Evolutionary conservation across 257 asterid species (phyloP).

Genomic region (Rubia yunnanensis): DNA sequence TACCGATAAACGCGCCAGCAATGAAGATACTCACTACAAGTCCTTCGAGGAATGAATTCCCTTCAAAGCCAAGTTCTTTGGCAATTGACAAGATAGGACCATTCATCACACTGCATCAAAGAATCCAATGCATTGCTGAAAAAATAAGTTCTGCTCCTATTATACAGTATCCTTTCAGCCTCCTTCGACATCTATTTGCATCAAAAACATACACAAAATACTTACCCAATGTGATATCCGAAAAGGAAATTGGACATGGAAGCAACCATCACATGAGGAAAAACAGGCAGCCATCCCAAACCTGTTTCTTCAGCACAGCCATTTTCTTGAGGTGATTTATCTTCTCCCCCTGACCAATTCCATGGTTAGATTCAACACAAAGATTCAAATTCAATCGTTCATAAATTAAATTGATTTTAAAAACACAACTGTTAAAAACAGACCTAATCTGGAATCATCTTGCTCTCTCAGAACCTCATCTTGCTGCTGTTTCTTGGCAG

Average conservation of each 20-base stretch:
- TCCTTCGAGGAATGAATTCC: constrained; percentile 71
- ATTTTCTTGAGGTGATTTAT: constrained; percentile 22
- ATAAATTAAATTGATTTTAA: constrained; percentile 8
- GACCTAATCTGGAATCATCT: constrained; percentile 16
- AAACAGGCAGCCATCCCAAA: constrained; percentile 66
- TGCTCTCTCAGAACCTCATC: constrained; percentile 14
- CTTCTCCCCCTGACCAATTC: constrained; percentile 31
- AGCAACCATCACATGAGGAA: constrained; percentile 67
- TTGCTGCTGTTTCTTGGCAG: constrained; percentile 21
- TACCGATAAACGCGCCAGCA: constrained; percentile 82
- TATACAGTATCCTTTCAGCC: neutral
- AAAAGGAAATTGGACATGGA: constrained; percentile 86
- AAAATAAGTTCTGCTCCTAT: neutral
- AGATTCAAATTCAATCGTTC: constrained; percentile 10
- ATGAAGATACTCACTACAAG: constrained; percentile 86
- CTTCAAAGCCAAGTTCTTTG: constrained; percentile 79
- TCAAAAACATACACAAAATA: neutral
- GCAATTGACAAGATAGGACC: constrained; percentile 81
- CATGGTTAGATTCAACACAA: neutral
- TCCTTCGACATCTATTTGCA: neutral
- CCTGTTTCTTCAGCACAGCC: constrained; percentile 29
- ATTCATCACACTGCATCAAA: constrained; percentile 67
- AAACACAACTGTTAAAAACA: neutral
- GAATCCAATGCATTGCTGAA: neutral
- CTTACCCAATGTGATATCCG: constrained; percentile 84